phyloP scores from a whole-genome alignment of 768 basidiomycete species.

The Infundibulicybe gibba region DNA sequence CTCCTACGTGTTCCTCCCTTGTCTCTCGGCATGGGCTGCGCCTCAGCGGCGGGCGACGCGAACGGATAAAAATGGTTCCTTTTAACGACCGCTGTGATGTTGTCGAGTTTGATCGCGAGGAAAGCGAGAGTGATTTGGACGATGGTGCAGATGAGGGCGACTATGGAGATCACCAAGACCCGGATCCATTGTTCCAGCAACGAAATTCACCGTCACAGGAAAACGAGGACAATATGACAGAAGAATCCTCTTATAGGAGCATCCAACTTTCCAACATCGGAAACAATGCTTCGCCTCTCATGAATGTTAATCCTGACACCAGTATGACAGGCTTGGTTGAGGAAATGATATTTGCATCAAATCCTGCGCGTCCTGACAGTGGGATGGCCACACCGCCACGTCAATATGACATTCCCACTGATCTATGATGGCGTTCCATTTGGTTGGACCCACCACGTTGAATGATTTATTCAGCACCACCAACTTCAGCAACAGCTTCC shows the following conservation, averaged over 20 bases:
- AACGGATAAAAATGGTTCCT: conserved; percentile 73
- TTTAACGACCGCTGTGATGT: conserved; percentile 82
- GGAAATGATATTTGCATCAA: conserved; percentile 64
- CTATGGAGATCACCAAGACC: conserved; percentile 23
- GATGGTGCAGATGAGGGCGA: too few relatives aligned
- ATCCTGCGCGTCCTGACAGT: too few relatives aligned
- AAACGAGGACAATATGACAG: conserved; percentile 42
- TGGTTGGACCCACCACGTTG: conserved; percentile 60
- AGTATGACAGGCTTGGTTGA: conserved; percentile 72
- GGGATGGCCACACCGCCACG: too few relatives aligned
- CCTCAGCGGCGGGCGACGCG: conserved; percentile 43
- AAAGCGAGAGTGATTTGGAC: conserved; percentile 33
- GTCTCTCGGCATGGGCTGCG: too few relatives aligned
- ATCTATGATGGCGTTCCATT: conserved; percentile 62
- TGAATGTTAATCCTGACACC: too few relatives aligned
- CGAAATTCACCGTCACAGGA: conserved; percentile 37
- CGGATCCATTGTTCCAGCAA: too few relatives aligned
- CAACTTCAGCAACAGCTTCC: conserved; percentile 24
- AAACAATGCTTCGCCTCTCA: too few relatives aligned
- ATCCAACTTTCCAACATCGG: too few relatives aligned
- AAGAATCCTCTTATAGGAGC: conserved; percentile 38
- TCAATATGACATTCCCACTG: too few relatives aligned
- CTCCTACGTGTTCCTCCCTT: too few relatives aligned
- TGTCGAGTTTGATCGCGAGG: conserved; percentile 70
- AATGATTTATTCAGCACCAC: conserved; percentile 45